Base-by-base conservation (phyloP, 345 rosid genomes). In the Microthlaspi erraticum region DNA sequence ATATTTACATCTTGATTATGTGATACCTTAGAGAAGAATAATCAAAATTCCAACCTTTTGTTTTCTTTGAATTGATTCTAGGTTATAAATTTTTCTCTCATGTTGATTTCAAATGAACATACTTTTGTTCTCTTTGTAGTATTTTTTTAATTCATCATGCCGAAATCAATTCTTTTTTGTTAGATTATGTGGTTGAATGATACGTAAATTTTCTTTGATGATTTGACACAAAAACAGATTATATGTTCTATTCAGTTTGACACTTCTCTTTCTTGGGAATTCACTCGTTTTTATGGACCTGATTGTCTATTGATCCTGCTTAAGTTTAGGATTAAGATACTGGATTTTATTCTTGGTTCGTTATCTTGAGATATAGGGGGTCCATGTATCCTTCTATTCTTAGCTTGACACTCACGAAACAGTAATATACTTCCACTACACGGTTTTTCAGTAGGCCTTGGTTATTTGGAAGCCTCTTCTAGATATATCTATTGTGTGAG, bases 401-500 rank as follows among this genome's bases (percentile, higher is more conserved):
- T 43, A 63, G 58, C 64, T 55, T 54, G 68, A 46, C 49, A 51
- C 29, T 13, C 55, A 46, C 64, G n/a, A 29, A 68, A 31, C 65
- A 5, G n/a, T 17, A 68, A 31, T 55, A 5, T 31, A 16, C 20
- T 72, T 57, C 13, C 10, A 60, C 11, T 51, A 29, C 56, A 13
- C 17, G 5, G 34, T 58, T 57, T 7, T 37, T 6, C 9, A 7
- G 1, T 1, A 32, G 17, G 36, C 57, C 18, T 52, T 10, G 8
- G 0, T 52, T n/a, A n/a, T n/a, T n/a, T n/a, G n/a, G n/a, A n/a
- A 43, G 84, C 94, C 84, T 92, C 98, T 80, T 86, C 98, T 43
- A 92, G 88, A 66, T n/a, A n/a, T 92, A 92, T 77, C 81, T 85
- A 36, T 92, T 92, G 75, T 82, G 98, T 12, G 87, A 87, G 75